A percentile compares a stretch with the other conserved stretches of the same genome.
These are phyloP conservation scores for Megacollybia platyphylla DNA, from an alignment of 1,284 basidiomycete species.

Conservation along the genomic window DNA sequence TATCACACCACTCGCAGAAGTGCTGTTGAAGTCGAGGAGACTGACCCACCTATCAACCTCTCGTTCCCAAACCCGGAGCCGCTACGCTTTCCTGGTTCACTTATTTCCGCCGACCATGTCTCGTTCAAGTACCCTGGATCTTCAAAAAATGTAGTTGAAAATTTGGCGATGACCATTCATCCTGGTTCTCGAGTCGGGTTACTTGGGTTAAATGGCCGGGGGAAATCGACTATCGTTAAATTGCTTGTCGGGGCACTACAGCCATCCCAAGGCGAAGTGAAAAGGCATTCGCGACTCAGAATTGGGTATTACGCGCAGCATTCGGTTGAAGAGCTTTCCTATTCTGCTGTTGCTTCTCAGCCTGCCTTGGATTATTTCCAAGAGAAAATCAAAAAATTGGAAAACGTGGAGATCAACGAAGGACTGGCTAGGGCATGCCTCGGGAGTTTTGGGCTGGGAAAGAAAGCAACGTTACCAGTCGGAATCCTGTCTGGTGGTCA, in stretches of 20 bases:
- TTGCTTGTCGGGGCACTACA: constrained; percentile 30
- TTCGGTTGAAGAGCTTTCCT: constrained; percentile 36
- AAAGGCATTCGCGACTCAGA: constrained; percentile 41
- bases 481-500: constrained; percentile 46
- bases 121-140: constrained; percentile 26
- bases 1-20: constrained; percentile 12
- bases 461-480: constrained; percentile 30
- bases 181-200: constrained; percentile 45
- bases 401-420: background rate
- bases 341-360: background rate
- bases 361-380: constrained; percentile 27
- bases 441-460: constrained; percentile 38
- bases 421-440: constrained; percentile 25
- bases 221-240: constrained; percentile 52
- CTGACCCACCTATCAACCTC: constrained; percentile 34
- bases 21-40: constrained; percentile 35
- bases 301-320: constrained; percentile 50
- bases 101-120: constrained; percentile 39
- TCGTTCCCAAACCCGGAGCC: constrained; percentile 30
- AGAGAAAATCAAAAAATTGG: constrained; percentile 11
- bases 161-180: constrained; percentile 43
- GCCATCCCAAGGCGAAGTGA: constrained; percentile 40
- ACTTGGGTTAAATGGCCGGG: constrained; percentile 25
- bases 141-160: constrained; percentile 28
- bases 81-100: constrained; percentile 35